Conservation (phyloP, 2,329 filamentous ascomycete genomes). For the Beauveria brongniartii region DNA sequence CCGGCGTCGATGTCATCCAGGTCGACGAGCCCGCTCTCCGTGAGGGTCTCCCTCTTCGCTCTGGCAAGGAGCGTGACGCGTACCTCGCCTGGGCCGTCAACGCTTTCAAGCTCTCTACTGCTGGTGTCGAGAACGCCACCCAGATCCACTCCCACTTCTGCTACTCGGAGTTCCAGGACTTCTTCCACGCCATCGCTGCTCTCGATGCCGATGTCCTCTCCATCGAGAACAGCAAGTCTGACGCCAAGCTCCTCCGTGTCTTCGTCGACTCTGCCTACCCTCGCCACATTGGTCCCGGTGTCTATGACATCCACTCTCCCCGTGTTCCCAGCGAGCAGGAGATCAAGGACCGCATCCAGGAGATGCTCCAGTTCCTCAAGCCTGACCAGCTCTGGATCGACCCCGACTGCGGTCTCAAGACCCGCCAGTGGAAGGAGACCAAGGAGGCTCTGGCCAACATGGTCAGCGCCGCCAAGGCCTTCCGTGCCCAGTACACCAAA, state of each 20-base stretch:
- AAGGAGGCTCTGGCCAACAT: slow-evolving; percentile 94
- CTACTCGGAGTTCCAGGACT: slow-evolving; percentile 99
- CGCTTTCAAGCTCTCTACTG: slow-evolving; percentile 92
- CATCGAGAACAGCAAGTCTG: slow-evolving; percentile 99
- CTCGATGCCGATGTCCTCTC: slow-evolving; percentile 97
- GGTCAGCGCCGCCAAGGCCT: slow-evolving; percentile 97
- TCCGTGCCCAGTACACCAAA: slow-evolving; percentile 80
- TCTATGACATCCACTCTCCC: slow-evolving; percentile 99
- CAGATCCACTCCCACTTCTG: slow-evolving; percentile 99
- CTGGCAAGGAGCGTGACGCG: slow-evolving; percentile 88
- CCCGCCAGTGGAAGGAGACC: slow-evolving; percentile 96
- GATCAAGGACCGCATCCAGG: slow-evolving; percentile 94
- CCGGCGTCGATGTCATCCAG: slow-evolving; percentile 96
- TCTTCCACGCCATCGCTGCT: slow-evolving; percentile 99
- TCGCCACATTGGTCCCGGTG: slow-evolving; percentile 96
- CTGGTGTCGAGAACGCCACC: slow-evolving; percentile 88
- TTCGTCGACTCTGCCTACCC: slow-evolving; percentile 97
- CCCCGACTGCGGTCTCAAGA: slow-evolving; percentile 99
- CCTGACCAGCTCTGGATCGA: slow-evolving; percentile 99
- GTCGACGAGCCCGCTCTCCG: slow-evolving; percentile 98
- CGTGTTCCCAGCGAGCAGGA: slow-evolving; percentile 95
- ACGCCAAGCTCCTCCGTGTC: slow-evolving; percentile 97
- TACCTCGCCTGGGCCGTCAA: slow-evolving; percentile 98
- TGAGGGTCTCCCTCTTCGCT: slow-evolving; percentile 95
- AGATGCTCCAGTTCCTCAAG: slow-evolving; percentile 97